phyloP scores from a whole-genome alignment of 805 yeast species.

The Candida saitoana region DNA sequence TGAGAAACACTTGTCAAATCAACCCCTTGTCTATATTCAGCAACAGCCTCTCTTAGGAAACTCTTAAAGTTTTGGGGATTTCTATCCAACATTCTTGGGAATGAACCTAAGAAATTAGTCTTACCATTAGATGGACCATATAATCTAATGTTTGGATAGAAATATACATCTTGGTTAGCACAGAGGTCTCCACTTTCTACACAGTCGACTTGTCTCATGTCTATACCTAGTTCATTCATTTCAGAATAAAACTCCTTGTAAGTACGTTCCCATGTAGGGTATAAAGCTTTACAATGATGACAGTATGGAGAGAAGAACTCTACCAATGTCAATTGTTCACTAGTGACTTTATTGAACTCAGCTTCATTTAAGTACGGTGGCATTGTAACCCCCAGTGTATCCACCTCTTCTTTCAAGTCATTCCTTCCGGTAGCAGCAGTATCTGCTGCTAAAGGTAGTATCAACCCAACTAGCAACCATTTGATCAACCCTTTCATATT shows the following conservation, averaged over 20 bases:
- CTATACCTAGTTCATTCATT: conserved; percentile 41
- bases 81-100: conserved; percentile 45
- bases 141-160: conserved; percentile 69
- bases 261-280: conserved; percentile 78
- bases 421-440: background rate
- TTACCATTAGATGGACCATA: conserved; percentile 52
- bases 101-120: conserved; percentile 33
- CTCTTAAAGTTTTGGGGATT: conserved; percentile 46
- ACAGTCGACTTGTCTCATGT: conserved; percentile 80
- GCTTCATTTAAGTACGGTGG: conserved; percentile 51
- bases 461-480: background rate
- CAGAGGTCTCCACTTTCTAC: conserved; percentile 85
- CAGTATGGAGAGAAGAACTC: conserved; percentile 93
- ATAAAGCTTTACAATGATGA: conserved; percentile 70
- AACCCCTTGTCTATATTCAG: conserved; percentile 38
- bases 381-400: conserved; percentile 15
- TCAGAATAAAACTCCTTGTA: conserved; percentile 47
- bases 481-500: background rate
- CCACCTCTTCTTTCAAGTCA: conserved; percentile 4
- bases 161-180: conserved; percentile 52
- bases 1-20: conserved; percentile 41
- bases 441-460: background rate
- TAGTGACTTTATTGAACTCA: conserved; percentile 48
- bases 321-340: conserved; percentile 62
- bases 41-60: conserved; percentile 52